Evolutionary conservation across 352 stramenopile genomes (phyloP), one percentile per base, ranked within the genome.

Genomic region (Blastocystis sp.): DNA sequence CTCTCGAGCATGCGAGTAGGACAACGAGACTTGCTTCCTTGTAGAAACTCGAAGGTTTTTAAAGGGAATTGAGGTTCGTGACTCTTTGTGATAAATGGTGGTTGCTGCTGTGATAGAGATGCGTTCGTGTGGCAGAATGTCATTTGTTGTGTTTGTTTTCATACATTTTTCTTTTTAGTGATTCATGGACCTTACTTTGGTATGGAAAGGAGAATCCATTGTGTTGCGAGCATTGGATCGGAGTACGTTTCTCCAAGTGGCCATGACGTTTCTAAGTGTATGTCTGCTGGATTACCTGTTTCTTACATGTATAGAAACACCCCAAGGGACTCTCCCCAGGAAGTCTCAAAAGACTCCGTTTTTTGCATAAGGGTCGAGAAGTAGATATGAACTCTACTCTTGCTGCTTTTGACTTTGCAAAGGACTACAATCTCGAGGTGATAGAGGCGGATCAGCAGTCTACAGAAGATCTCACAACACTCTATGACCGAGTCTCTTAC

Each of bases 181-280:
- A 41, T 26, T 47, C 9, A 80, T 80, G 43, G 45, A 80, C 23
- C 4, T 80, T 23, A 34, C 50, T 63, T 47, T 80, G 3, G n/a
- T 61, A 41, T 80, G 70, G 70, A 80, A 80, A 45, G 70, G 70
- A 61, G 50, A 80, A 34, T 53, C 50, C n/a, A 50, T 45, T 26
- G 34, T 64, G 5, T 54, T 80, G 45, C 34, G 29, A 18, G 70
- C 64, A 41, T 43, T 54, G 8, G 70, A 80, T 5, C 34, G 29
- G 50, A 61, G 45, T 80, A 34, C 70, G 7, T 80, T 80, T 41
- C 70, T 41, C 43, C 70, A 80, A 26, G 20, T 80, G 20, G 70
- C 70, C 18, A 80, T 62, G 43, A 47, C 70, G 20, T 80, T 80
- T 64, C 45, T 80, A 1, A 34, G 37, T 61, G 70, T 80, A 80